These are phyloP conservation scores for Trichoderma sp. DNA, from an alignment of 2,329 filamentous ascomycete species.

Conservation along the genomic window DNA sequence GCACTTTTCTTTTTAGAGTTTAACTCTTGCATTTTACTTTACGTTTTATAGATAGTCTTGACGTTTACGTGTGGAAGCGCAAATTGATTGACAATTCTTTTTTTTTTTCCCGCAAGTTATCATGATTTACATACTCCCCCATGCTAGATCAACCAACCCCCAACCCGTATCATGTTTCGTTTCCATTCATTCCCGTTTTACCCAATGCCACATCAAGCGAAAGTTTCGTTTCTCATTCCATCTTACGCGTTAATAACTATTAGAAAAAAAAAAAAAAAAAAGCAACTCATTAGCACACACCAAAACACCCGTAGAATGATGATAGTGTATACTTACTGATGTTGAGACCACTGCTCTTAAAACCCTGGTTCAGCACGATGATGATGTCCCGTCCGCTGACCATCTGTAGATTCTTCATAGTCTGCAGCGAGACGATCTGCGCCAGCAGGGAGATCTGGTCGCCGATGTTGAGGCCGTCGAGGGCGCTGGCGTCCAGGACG, in stretches of 20 bases:
- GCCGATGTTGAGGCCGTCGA: conserved; percentile 30
- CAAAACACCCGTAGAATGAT: neutral
- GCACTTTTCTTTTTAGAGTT: neutral
- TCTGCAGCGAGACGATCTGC: conserved; percentile 29
- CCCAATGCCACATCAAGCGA: neutral
- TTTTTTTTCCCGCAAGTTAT: neutral
- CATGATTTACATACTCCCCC: conserved; percentile 6
- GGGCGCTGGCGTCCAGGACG: conserved; percentile 27
- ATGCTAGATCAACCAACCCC: neutral
- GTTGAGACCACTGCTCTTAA: conserved; percentile 23
- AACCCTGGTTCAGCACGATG: conserved; percentile 26
- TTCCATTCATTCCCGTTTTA: neutral
- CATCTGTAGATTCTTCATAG: conserved; percentile 26
- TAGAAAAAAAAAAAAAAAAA: neutral
- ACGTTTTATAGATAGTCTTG: neutral
- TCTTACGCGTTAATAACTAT: neutral
- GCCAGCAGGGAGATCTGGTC: conserved; percentile 27
- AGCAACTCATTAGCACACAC: neutral
- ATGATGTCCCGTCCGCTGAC: conserved; percentile 26
- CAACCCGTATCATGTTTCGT: neutral
- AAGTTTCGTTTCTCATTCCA: neutral
- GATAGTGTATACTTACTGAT: conserved; percentile 17
- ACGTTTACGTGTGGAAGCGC: neutral
- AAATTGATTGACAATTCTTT: neutral
- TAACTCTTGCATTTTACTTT: neutral